Evolutionary conservation across 164 flowering plant genomes (phyloP).

Genomic region (Dillenia turbinata): DNA sequence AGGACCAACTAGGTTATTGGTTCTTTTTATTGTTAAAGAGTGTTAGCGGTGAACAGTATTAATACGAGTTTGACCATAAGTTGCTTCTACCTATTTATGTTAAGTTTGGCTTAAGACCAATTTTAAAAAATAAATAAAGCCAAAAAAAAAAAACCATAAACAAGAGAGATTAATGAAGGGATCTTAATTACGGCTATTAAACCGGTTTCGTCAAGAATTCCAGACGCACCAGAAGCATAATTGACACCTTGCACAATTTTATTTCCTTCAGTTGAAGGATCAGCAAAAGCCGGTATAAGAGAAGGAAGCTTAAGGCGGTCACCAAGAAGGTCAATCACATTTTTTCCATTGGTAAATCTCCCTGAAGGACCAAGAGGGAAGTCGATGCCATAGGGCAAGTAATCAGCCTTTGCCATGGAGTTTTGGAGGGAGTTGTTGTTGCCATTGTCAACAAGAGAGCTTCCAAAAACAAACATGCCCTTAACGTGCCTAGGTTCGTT

Average conservation of each 20-base stretch:
- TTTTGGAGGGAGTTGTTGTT: slow-evolving; percentile 54
- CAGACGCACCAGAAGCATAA: slow-evolving; percentile 67
- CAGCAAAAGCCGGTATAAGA: slow-evolving; percentile 33
- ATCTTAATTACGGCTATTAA: slow-evolving; percentile 34
- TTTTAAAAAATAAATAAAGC: too few relatives aligned
- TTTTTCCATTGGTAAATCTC: slow-evolving; percentile 61
- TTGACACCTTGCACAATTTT: slow-evolving; percentile 51
- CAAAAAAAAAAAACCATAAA: too few relatives aligned
- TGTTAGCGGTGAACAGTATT: too few relatives aligned
- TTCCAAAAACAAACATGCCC: slow-evolving; percentile 77
- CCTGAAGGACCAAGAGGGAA: slow-evolving; percentile 59
- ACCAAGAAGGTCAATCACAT: slow-evolving; percentile 43
- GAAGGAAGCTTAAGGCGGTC: slow-evolving; percentile 36
- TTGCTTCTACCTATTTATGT: too few relatives aligned
- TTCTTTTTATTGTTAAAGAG: too few relatives aligned
- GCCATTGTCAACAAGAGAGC: slow-evolving; percentile 77
- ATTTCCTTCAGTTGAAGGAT: slow-evolving; percentile 41
- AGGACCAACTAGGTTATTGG: too few relatives aligned
- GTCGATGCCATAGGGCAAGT: slow-evolving; percentile 62
- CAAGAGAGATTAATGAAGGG: not conserved
- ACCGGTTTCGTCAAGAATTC: slow-evolving; percentile 58
- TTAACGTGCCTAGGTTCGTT: slow-evolving; percentile 2
- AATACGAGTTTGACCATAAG: too few relatives aligned
- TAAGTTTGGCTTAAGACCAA: too few relatives aligned
- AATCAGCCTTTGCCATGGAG: slow-evolving; percentile 39